A percentile compares a stretch with the other conserved stretches of the same genome.
Evolutionary conservation across 2,329 filamentous ascomycete genomes (phyloP).

Genomic region (Pseudocercospora crystallina): DNA sequence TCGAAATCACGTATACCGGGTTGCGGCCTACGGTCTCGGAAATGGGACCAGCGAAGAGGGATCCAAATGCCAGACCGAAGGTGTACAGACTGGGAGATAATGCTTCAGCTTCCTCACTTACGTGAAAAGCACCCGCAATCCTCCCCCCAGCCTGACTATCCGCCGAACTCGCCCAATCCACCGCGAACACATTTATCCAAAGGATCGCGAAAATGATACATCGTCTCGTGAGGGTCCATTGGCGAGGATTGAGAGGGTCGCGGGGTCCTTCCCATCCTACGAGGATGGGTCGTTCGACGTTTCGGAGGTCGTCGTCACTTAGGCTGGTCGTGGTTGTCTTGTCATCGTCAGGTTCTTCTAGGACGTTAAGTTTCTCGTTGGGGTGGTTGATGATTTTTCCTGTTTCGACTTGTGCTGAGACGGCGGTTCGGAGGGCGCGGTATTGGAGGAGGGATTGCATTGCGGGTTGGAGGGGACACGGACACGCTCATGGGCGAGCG

Average conservation of each 20-base stretch:
- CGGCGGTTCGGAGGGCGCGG: conserved; percentile 3
- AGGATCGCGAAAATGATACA: conserved; percentile 17
- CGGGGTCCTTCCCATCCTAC: conserved; percentile 17
- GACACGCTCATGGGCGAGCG: too few relatives aligned
- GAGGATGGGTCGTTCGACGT: conserved; percentile 7
- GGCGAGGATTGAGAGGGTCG: conserved; percentile 17
- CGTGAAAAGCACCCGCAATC: conserved; percentile 20
- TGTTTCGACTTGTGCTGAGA: conserved; percentile 9
- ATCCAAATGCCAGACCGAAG: conserved; percentile 43
- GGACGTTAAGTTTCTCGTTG: conserved; percentile 12
- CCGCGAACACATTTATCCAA: conserved; percentile 26
- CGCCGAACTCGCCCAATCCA: conserved; percentile 23
- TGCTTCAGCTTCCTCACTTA: conserved; percentile 26
- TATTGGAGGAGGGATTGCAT: conserved; percentile 20
- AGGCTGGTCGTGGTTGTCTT: too few relatives aligned
- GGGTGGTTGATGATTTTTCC: conserved; percentile 13
- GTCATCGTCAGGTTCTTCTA: not conserved
- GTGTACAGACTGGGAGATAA: conserved; percentile 45
- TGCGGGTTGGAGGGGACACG: too few relatives aligned
- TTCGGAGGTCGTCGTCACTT: not conserved
- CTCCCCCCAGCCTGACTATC: conserved; percentile 19
- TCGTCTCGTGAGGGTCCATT: conserved; percentile 11
- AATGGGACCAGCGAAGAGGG: conserved; percentile 40
- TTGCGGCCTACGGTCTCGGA: conserved; percentile 41
- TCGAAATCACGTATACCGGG: conserved; percentile 26